Base-by-base conservation (phyloP, 768 basidiomycete genomes). In the Chiua virens region DNA sequence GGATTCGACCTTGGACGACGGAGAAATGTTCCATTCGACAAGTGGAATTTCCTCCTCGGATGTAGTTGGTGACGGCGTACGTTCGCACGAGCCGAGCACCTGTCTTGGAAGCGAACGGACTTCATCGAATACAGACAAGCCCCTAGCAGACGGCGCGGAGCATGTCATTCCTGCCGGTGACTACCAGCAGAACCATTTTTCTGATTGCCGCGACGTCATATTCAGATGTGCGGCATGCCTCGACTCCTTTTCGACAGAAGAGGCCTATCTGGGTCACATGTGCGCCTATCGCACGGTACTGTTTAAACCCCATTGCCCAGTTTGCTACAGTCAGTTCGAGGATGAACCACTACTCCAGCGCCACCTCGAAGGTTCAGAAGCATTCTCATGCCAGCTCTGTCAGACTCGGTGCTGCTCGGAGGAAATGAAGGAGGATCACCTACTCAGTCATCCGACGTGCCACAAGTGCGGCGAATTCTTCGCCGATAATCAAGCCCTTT, bases 361-460 rank as follows among this genome's bases (percentile, higher is more conserved):
- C 22, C 65, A 67, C 28, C 8, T 65, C 41, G 47, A 55, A 36
- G 45, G 43, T 10, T 50, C 50, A 11, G 28, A 44, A 11, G 18
- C 36, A 14, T 52, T 67, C 35, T 50, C 52, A 8, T 66, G 65
- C 43, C 54, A 55, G 28, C 38, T 61, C 27, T 66, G 66, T 37
- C 34, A 10, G 36, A 37, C 42, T 57, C 47, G 49, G 23, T 61
- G 52, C 40, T 66, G 65, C 41, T 65, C 63, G 23, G 44, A 57
- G 10, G 57, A 59, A 47, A 57, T 61, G 47, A n/a, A 67, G 23
- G 53, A 63, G 18, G 63, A 67, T 28, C 65, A 67, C 51, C 13
- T 63, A 0, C 47, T 63, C 23, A 23, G 42, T 11, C 66, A 67
- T 43, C 60, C 65, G 4, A 52, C 55, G 7, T 66, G 65, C 47